Conservation (phyloP, 2,329 filamentous ascomycete species). For the Stromatinia cepivora region DNA sequence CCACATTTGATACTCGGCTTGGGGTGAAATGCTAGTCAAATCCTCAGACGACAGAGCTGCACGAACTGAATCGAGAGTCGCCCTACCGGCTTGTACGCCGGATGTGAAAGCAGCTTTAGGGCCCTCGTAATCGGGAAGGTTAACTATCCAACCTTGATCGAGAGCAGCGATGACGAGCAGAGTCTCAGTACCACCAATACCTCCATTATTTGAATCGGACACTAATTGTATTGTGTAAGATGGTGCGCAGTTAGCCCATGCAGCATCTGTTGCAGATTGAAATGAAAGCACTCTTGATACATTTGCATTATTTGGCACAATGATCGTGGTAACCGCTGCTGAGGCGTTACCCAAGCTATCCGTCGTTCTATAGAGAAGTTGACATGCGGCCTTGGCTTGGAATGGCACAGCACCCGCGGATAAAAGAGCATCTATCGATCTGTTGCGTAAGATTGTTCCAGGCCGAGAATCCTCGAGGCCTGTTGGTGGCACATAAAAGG, state of each 20-base stretch:
- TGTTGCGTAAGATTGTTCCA: conserved; percentile 41
- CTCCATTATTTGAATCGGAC: conserved; percentile 40
- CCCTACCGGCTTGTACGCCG: conserved; percentile 28
- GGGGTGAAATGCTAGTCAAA: not conserved
- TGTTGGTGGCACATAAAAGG: conserved; percentile 42
- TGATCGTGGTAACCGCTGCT: conserved; percentile 44
- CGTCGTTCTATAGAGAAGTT: conserved; percentile 46
- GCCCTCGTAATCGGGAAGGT: conserved; percentile 33
- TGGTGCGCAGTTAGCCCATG: conserved; percentile 44
- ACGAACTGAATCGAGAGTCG: conserved; percentile 31
- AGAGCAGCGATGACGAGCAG: conserved; percentile 30
- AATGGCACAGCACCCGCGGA: conserved; percentile 35
- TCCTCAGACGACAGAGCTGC: conserved; percentile 24
- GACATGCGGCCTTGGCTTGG: conserved; percentile 32
- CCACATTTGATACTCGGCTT: conserved; percentile 44
- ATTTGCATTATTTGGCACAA: conserved; percentile 38
- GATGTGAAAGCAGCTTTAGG: conserved; percentile 25
- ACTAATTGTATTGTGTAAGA: conserved; percentile 39
- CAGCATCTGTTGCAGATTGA: conserved; percentile 46
- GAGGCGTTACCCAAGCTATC: conserved; percentile 43
- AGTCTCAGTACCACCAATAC: conserved; percentile 23
- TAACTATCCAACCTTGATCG: conserved; percentile 28
- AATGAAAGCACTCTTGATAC: conserved; percentile 44
- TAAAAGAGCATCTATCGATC: conserved; percentile 33
- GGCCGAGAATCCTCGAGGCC: conserved; percentile 39